Percentiles rank a stretch among this genome's conserved stretches.
phyloP scores from a whole-genome alignment of 2,329 filamentous ascomycete species.

The Tothia fuscella region DNA sequence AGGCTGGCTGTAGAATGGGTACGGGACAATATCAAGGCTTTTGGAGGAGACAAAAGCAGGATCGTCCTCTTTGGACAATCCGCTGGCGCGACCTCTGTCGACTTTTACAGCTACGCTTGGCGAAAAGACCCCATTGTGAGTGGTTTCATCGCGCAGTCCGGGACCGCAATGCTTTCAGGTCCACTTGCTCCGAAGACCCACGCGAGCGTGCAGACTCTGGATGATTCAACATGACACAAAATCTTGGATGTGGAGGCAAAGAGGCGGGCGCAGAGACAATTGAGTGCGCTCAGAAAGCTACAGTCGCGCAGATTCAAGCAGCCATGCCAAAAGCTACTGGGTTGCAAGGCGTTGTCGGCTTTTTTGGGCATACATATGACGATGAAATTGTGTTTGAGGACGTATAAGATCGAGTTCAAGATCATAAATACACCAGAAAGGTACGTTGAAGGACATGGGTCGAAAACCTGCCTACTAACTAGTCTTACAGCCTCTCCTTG shows the following conservation, averaged over 20 bases:
- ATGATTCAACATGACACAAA: not conserved
- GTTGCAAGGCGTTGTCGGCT: not conserved
- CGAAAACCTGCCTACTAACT: too few species aligned
- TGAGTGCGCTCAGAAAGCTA: not conserved
- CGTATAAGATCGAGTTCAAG: not conserved
- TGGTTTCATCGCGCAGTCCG: conserved; percentile 21
- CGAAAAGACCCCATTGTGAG: conserved; percentile 15
- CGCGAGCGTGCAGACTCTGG: not conserved
- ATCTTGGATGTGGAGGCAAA: conserved; percentile 2
- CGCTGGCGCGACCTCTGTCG: conserved; percentile 28
- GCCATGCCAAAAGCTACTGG: not conserved
- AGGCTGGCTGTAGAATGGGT: conserved; percentile 39
- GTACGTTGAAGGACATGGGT: too few species aligned
- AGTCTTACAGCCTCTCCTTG: conserved; percentile 2
- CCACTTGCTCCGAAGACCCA: not conserved
- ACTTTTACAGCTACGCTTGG: conserved; percentile 22
- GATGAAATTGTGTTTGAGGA: not conserved
- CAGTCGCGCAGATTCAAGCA: not conserved
- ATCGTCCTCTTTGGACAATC: conserved; percentile 40
- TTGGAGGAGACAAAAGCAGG: conserved; percentile 16
- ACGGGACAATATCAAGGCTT: conserved; percentile 31
- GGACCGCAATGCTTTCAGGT: conserved; percentile 13
- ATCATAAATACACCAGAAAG: too few species aligned
- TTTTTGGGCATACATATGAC: not conserved
- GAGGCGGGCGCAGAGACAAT: not conserved